phyloP scores from a whole-genome alignment of 176 grass and related monocot species.

The Hordeum vulgare region DNA sequence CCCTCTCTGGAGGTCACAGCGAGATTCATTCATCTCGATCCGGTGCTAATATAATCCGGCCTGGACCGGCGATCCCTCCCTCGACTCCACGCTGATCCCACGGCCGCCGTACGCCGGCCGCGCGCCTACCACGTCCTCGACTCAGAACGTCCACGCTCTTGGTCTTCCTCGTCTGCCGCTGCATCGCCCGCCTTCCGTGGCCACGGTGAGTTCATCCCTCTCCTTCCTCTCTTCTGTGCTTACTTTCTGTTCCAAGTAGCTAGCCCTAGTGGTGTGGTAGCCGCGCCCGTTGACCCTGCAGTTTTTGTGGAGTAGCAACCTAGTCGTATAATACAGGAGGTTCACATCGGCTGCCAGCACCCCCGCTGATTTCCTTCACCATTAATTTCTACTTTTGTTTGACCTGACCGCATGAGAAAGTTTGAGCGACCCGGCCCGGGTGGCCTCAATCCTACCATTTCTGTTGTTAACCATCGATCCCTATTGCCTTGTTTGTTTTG shows the following conservation, averaged over 20 bases:
- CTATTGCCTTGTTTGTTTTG: too few relatives aligned
- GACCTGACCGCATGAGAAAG: neutral
- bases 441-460: neutral
- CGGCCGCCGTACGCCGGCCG: neutral
- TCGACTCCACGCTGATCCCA: neutral
- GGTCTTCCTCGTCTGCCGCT: conserved; percentile 68
- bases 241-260: neutral
- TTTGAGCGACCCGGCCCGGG: neutral
- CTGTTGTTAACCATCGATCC: neutral
- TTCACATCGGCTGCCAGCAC: neutral
- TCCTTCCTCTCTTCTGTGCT: neutral
- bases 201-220: neutral
- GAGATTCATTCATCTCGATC: neutral
- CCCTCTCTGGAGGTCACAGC: neutral
- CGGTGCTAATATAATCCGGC: neutral
- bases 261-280: neutral
- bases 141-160: conserved; percentile 57
- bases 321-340: too few relatives aligned
- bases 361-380: neutral
- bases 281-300: neutral
- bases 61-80: neutral
- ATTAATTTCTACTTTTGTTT: neutral
- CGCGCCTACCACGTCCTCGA: conserved; percentile 44
- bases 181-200: conserved; percentile 43
- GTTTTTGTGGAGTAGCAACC: neutral